Conservation (phyloP, 1,284 basidiomycete genomes). For the Neolentinus lepideus region DNA sequence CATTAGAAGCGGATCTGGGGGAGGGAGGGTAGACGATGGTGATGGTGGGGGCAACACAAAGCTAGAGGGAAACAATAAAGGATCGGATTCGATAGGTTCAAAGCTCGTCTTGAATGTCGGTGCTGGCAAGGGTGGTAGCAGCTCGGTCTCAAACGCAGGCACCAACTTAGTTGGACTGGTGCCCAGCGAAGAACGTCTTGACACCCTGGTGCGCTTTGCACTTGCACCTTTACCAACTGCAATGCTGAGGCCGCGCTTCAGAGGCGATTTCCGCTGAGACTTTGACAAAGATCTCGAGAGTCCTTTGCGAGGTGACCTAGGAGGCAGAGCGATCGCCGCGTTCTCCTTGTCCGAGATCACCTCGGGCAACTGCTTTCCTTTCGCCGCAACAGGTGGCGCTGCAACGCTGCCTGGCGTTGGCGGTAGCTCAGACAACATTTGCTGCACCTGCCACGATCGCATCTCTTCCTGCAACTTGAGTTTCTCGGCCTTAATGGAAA, state of each 20-base stretch:
- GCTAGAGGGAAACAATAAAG: constrained; percentile 41
- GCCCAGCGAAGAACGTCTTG: constrained; percentile 33
- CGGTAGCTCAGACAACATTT: constrained; percentile 52
- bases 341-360: not conserved
- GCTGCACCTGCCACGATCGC: constrained; percentile 54
- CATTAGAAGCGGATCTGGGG: constrained; percentile 29
- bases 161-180: constrained; percentile 24
- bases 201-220: constrained; percentile 35
- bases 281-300: constrained; percentile 23
- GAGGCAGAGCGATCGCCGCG: not conserved
- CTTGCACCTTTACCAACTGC: constrained; percentile 32
- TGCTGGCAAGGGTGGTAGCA: constrained; percentile 33
- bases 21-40: constrained; percentile 50
- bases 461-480: constrained; percentile 60
- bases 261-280: constrained; percentile 12
- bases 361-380: not conserved
- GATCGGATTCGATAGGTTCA: constrained; percentile 3
- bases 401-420: constrained; percentile 28
- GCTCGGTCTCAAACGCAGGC: constrained; percentile 62
- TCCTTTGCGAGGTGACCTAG: constrained; percentile 32
- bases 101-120: constrained; percentile 22
- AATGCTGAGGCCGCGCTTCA: constrained; percentile 15
- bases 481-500: constrained; percentile 44
- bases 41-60: constrained; percentile 72
- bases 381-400: not conserved